Evolutionary conservation across 2,329 filamentous ascomycete species (phyloP), one percentile per base, ranked within the genome.

Genomic region (Metarhizium humberi): DNA sequence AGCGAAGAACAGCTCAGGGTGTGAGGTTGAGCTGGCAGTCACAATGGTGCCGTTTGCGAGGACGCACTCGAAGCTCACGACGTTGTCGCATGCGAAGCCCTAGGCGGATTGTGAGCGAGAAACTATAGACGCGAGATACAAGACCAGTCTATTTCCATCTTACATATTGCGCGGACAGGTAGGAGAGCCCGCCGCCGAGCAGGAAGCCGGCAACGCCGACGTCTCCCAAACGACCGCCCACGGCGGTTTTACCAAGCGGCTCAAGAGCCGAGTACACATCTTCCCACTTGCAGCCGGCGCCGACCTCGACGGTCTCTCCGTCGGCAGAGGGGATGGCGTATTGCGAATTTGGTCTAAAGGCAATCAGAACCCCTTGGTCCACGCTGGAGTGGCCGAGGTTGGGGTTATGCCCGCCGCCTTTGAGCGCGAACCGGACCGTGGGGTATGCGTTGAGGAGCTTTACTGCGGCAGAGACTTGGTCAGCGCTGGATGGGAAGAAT

Each of bases 391-490:
- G 76, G 57, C 76, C 75, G 18, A 76, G 71, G 61, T 81, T 81
- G 4, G 79, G 76, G 55, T 77, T 79, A 65, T 84, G 80, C 1
- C 81, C 81, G 32, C 80, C 81, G 7, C 77, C 77, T 60, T 80
- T 78, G 60, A 81, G 66, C 6, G 80, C 79, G 59, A 84, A 84
- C 3, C 64, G 66, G 54, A 76, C 77, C 42, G 73, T 69, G 1
- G 56, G 54, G 46, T 73, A 73, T 38, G 73, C 65, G 7, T 70
- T 72, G 13, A 84, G 71, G 34, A 77, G 69, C 30, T 71, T 72
- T 50, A 85, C 71, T n/a, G 80, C 73, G 10, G 72, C 70, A 0
- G 78, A 72, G 42, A 84, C 78, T 61, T 84, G 78, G 16, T 74
- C 66, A 0, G 74, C 69, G 38, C 71, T 78, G 13, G 69, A 69